These are phyloP conservation scores for Paraconiothyrium sp. DNA, from an alignment of 2,329 filamentous ascomycete species.

Conservation along the genomic window DNA sequence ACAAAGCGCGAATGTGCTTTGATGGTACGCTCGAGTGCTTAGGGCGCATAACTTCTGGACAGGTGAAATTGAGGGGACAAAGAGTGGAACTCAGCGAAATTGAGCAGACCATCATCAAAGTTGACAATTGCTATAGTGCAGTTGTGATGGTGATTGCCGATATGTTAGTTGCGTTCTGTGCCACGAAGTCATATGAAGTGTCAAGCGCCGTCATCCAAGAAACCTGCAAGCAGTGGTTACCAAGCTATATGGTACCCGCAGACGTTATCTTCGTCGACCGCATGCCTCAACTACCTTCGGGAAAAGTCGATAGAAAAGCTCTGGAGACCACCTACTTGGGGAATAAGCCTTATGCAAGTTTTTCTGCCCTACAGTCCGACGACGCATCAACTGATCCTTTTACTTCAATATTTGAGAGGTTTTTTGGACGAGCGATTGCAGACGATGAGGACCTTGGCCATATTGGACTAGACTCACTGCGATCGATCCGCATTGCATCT, in stretches of 20 bases:
- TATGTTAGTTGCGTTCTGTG: slow-evolving; percentile 78
- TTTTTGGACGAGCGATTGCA: slow-evolving; percentile 53
- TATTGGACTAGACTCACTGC: slow-evolving; percentile 73
- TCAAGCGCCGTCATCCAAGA: slow-evolving; percentile 59
- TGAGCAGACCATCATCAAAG: slow-evolving; percentile 46
- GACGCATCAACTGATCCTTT: slow-evolving; percentile 42
- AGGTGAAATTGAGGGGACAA: slow-evolving; percentile 88
- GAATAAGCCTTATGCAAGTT: slow-evolving; percentile 24
- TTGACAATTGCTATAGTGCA: slow-evolving; percentile 64
- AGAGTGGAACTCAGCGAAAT: slow-evolving; percentile 77
- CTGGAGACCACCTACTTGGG: slow-evolving; percentile 67
- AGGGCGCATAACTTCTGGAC: slow-evolving; percentile 79
- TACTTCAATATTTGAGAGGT: slow-evolving; percentile 51
- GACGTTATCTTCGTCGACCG: slow-evolving; percentile 71
- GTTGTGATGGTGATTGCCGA: slow-evolving; percentile 74
- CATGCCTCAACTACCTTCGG: slow-evolving; percentile 81
- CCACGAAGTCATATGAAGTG: slow-evolving; percentile 57
- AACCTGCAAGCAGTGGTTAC: slow-evolving; percentile 78
- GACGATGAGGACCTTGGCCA: slow-evolving; percentile 58
- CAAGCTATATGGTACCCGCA: slow-evolving; percentile 82
- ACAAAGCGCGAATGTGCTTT: slow-evolving; percentile 75
- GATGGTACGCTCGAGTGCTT: slow-evolving; percentile 82
- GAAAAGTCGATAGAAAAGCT: slow-evolving; percentile 78
- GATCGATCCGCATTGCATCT: slow-evolving; percentile 71
- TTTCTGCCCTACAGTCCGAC: slow-evolving; percentile 22